Evolutionary conservation across 371 early-diverging fungal species (phyloP), one percentile per base, ranked within the genome.

Genomic region (Rhizopus stolonifer): DNA sequence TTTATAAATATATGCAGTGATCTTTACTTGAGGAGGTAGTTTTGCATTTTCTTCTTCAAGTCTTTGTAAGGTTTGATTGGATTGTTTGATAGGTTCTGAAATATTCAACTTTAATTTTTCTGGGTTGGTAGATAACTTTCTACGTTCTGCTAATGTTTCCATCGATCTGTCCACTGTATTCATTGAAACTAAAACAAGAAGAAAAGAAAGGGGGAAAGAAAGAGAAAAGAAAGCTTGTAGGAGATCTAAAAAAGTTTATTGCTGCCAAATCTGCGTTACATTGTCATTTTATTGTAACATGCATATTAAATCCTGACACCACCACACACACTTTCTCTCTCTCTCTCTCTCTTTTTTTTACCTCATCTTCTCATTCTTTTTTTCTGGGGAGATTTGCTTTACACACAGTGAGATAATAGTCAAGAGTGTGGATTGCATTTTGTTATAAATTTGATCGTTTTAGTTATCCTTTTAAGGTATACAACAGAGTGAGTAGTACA

Each of bases 31-130:
- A 52, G 70, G 66, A 18, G 77, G 71, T n/a, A 74, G 47, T 38
- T 64, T 63, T 23, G 74, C 74, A 61, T 77, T 74, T 32, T 71
- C 70, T 44, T 67, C 57, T 48, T 74, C 63, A 14, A 77, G 50
- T 25, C 67, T 54, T 38, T 65, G 58, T 8, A 72, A 47, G 17
- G 57, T 40, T 67, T 77, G 31, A 21, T 48, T 11, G 17, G 39
- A 21, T 14, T 33, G 11, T 22, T 51, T 11, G 17, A 29, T 15
- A 24, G 39, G 29, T 19, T 43, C 10, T 17, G 29, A 15, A 21
- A 17, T 54, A 25, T 40, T 50, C 23, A 60, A 46, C 29, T 57
- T 58, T 19, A 57, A 18, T 56, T 58, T 59, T 40, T 57, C 53
- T 45, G 62, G 54, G 22, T 33, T 36, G 25, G 45, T 46, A 19